Evolutionary conservation across 257 asterid genomes (phyloP).

Genomic region (Solanum pennellii): DNA sequence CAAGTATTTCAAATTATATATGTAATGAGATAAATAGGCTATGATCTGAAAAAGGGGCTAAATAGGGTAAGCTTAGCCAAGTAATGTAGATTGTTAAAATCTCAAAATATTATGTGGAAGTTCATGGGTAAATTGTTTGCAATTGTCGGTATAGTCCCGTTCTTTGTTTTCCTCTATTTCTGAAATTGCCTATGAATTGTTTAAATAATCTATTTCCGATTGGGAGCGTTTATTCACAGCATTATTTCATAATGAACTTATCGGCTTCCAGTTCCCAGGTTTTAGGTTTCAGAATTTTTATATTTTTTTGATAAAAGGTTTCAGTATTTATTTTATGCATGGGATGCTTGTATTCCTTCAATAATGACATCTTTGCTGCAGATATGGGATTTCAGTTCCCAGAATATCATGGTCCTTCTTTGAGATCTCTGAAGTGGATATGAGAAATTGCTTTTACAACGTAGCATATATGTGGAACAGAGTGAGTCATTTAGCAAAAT

Average conservation of each 20-base stretch:
- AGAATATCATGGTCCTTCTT: conserved; percentile 57
- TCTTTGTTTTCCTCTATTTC: neutral
- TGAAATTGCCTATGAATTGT: neutral
- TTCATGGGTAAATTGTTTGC: neutral
- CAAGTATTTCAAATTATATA: neutral
- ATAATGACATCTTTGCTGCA: conserved; percentile 14
- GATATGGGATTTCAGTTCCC: conserved; percentile 44
- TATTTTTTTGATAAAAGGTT: neutral
- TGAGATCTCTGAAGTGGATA: conserved; percentile 70
- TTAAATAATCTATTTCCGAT: neutral
- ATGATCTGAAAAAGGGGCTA: neutral
- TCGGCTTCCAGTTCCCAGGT: neutral
- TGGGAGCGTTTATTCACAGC: neutral
- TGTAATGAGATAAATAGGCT: neutral
- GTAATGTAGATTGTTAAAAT: neutral
- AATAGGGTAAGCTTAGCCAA: neutral
- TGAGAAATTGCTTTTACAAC: conserved; percentile 40
- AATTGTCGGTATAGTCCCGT: neutral
- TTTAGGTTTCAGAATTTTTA: neutral
- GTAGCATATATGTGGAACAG: conserved; percentile 48
- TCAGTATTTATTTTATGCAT: neutral
- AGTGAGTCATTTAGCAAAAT: conserved; percentile 34
- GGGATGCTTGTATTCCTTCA: neutral
- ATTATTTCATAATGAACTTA: neutral
- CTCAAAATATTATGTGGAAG: neutral